Percentiles rank a stretch among this genome's conserved stretches.
phyloP scores from a whole-genome alignment of 495 filamentous ascomycete species.

The Polyplosphaeria fusca region DNA sequence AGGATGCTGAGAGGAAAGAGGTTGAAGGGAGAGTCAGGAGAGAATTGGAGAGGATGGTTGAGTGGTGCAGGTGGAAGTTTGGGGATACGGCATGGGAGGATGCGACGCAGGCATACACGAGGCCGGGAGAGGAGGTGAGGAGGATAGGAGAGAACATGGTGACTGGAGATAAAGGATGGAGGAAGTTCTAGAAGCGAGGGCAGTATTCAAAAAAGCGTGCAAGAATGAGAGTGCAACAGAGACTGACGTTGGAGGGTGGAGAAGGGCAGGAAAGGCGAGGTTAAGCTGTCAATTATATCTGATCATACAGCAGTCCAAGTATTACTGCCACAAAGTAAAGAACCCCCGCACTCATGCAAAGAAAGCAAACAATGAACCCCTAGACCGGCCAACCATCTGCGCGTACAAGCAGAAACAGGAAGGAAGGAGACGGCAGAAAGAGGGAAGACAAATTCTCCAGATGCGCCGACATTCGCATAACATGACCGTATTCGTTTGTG shows the following conservation, averaged over 20 bases:
- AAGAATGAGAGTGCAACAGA: too few species aligned
- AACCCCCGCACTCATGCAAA: constrained; percentile 20
- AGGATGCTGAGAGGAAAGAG: background rate
- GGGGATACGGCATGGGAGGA: constrained; percentile 40
- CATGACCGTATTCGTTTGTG: background rate
- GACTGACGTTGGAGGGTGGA: too few species aligned
- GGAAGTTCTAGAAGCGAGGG: constrained; percentile 9
- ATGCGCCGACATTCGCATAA: constrained; percentile 30
- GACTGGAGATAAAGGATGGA: constrained; percentile 14
- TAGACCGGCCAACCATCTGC: constrained; percentile 3
- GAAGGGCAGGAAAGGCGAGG: too few species aligned
- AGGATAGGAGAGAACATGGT: constrained; percentile 23
- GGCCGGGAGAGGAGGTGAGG: constrained; percentile 37
- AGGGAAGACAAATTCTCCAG: constrained; percentile 7
- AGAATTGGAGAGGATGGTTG: constrained; percentile 41
- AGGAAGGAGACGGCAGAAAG: constrained; percentile 10
- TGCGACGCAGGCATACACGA: constrained; percentile 34
- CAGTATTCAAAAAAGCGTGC: too few species aligned
- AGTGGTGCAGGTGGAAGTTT: constrained; percentile 41
- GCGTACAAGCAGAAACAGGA: constrained; percentile 15
- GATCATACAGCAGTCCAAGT: constrained; percentile 24
- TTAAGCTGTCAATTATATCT: constrained; percentile 27
- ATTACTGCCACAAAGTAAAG: constrained; percentile 22
- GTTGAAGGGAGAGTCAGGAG: constrained; percentile 35
- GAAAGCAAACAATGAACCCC: constrained; percentile 9